A percentile compares a stretch with the other conserved stretches of the same genome.
phyloP scores from a whole-genome alignment of 805 yeast species.

The Zygosaccharomyces lentus region DNA sequence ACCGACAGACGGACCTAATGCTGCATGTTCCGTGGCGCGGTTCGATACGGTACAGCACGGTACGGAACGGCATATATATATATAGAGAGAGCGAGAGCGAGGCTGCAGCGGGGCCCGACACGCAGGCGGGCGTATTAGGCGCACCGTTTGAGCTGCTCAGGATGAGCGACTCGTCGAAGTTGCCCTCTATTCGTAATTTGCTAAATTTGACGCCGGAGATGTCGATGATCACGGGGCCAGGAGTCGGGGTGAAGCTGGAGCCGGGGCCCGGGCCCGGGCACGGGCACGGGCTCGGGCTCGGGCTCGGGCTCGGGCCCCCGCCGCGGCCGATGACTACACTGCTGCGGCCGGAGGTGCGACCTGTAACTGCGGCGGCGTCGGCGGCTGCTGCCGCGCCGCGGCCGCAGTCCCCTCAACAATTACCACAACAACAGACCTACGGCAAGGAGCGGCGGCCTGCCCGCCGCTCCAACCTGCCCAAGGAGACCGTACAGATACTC shows the following conservation, averaged over 20 bases:
- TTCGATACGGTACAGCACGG: too few species aligned
- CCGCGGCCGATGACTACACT: background rate
- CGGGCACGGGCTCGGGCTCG: too few species aligned
- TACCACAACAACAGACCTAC: too few species aligned
- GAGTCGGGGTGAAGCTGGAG: background rate
- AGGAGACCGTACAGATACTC: slow-evolving; percentile 67
- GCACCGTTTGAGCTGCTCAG: background rate
- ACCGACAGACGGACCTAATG: too few species aligned
- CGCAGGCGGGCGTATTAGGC: too few species aligned
- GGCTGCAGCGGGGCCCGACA: background rate
- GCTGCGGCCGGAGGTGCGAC: background rate
- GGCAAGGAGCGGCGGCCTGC: slow-evolving; percentile 9
- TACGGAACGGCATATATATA: background rate
- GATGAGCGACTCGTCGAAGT: slow-evolving; percentile 7
- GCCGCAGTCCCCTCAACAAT: too few species aligned
- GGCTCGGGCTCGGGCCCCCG: background rate
- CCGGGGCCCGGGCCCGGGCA: too few species aligned
- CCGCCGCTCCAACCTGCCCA: slow-evolving; percentile 71
- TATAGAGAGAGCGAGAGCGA: background rate
- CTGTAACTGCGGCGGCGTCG: too few species aligned
- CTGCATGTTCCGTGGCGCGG: too few species aligned
- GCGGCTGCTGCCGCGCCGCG: too few species aligned
- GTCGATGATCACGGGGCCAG: background rate
- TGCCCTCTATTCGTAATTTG: slow-evolving; percentile 18
- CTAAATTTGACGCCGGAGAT: slow-evolving; percentile 6